These are phyloP conservation scores for Achaetomium macrosporum DNA, from an alignment of 2,329 filamentous ascomycete species.

Conservation along the genomic window DNA sequence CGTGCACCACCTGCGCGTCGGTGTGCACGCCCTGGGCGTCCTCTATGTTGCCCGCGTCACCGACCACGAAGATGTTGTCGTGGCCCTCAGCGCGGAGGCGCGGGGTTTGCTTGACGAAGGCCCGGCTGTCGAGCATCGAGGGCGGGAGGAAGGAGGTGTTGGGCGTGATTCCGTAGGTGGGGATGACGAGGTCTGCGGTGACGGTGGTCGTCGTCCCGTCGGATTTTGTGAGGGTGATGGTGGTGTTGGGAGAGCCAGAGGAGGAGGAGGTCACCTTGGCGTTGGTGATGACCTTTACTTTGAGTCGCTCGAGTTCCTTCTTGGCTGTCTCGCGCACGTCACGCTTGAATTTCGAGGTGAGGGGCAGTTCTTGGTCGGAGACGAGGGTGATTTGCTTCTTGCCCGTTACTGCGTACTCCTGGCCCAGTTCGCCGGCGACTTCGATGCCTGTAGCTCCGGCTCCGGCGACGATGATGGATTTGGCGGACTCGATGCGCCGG, in stretches of 20 bases:
- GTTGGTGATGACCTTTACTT: constrained; percentile 37
- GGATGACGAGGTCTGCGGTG: constrained; percentile 41
- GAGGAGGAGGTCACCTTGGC: constrained; percentile 31
- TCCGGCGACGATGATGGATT: constrained; percentile 46
- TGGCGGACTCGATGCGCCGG: constrained; percentile 36
- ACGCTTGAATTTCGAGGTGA: constrained; percentile 29
- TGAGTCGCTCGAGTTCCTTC: constrained; percentile 38
- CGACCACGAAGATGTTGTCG: constrained; percentile 28
- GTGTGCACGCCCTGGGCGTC: constrained; percentile 19
- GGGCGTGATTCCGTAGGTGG: constrained; percentile 39
- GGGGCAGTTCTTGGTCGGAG: constrained; percentile 35
- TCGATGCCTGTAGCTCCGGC: constrained; percentile 48
- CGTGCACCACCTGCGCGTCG: constrained; percentile 24
- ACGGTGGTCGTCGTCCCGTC: constrained; percentile 27
- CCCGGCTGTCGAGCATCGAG: constrained; percentile 24
- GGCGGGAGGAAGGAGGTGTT: constrained; percentile 36
- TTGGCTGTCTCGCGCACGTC: constrained; percentile 36
- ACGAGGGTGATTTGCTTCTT: constrained; percentile 44
- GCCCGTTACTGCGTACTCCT: constrained; percentile 38
- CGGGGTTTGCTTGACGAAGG: constrained; percentile 23
- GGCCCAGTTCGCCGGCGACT: constrained; percentile 46
- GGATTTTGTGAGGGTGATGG: constrained; percentile 7
- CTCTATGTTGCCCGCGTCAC: constrained; percentile 28
- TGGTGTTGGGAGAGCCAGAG: constrained; percentile 3
- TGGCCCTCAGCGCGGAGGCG: constrained; percentile 26